Base-by-base conservation (phyloP, 2,329 filamentous ascomycete species). In the Ceratocystis alfenasii region DNA sequence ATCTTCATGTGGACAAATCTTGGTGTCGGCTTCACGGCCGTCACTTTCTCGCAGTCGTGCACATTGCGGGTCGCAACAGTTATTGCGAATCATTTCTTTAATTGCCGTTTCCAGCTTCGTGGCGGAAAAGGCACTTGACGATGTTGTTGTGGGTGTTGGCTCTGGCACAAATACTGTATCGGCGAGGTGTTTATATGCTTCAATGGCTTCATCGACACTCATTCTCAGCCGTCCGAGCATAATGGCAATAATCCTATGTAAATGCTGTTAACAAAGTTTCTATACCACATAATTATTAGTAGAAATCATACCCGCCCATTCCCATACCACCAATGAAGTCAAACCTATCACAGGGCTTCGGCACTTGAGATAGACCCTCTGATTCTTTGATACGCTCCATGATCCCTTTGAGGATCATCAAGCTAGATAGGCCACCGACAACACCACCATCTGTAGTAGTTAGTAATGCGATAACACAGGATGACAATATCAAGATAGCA, bases 301-400 rank as follows among this genome's bases (percentile, higher is more conserved):
- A 25, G 25, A 25, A 12, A 12, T 44, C 65, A 28, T 63, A 72
- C 71, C 71, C 71, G 48, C 72, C 70, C 1, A 72, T 73, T 62
- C 72, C 72, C 25, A 71, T 74, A 22, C 72, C 72, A 53, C 71
- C 72, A 55, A 73, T 72, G n/a, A 73, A 64, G 22, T 74, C 69
- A 65, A 73, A 74, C 41, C 69, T 65, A 25, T 73, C 71, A 61
- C 70, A 70, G 28, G 72, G 72, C 48, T 53, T 69, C 4, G 71
- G 71, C 2, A 69, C 33, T 28, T 70, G 36, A 20, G 64, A 36
- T 3, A 70, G 68, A 10, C 68, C 65, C 12, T 66, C 63, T 30
- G 46, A 50, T 1, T 67, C 33, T 33, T 67, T 59, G 1, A 72
- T 60, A n/a, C 68, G 65, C 30, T 69, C 63, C 71, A 73, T 72